Base-by-base conservation (phyloP, 1,139 yeast genomes). In the Scheffersomyces stambukii region DNA sequence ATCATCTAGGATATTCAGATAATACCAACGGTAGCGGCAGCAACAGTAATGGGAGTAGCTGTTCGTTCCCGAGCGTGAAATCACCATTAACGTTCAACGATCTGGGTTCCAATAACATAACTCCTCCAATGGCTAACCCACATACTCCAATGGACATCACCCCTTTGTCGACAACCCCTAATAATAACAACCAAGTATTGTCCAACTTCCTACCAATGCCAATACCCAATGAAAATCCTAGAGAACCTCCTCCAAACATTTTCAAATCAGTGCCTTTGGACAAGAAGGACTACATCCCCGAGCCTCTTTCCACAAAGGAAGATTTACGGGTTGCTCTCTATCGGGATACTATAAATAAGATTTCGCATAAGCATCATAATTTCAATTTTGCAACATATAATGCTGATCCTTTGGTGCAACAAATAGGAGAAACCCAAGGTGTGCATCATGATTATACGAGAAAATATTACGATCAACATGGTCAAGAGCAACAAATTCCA, bases 271-370 rank as follows among this genome's bases (percentile, higher is more conserved):
- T 29, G 2, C 33, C 37, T 1, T 29, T 29, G 10, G 35, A 31
- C 5, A 35, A 27, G n/a, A 25, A 30, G 7, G 35, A 33, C 19
- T 28, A 28, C 9, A 28, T 29, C 13, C 21, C 25, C 8, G 31
- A 32, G 14, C 41, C 38, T 6, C 31, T 38, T 2, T 37, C 46
- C 4, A n/a, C n/a, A n/a, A 43, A 38, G 19, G 48, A 50, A 14
- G 46, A 47, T 19, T 35, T 50, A 19, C 35, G 48, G 18, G 23
- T 36, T 21, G 52, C 53, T 1, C 23, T 50, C 6, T 48, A 47
- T 30, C 45, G 40, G 16, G 54, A 50, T 23, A 32, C 51, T 0
- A 35, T 44, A 5, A 30, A 24, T 8, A 35, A 29, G 24, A 17
- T 37, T 14, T 26, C 37, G 10, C 21, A 21, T 16, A n/a, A n/a